Evolutionary conservation across 306 rosid genomes (phyloP).

Genomic region (Vigna nakashimae): DNA sequence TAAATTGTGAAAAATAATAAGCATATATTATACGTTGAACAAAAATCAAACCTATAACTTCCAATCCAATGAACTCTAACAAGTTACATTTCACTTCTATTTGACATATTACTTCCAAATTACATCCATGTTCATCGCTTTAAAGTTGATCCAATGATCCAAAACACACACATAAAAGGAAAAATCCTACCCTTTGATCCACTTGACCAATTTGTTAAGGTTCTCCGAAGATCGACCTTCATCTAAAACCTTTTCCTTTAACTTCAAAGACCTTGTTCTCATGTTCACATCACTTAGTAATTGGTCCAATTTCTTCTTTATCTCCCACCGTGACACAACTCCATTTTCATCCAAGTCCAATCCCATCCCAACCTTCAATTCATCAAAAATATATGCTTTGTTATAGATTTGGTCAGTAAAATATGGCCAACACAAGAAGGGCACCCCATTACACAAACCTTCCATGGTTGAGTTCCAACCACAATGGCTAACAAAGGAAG

Average conservation of each 20-base stretch:
- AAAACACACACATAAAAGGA: background rate
- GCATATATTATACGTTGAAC: too few species aligned
- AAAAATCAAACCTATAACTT: too few species aligned
- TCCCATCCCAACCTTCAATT: constrained; percentile 55
- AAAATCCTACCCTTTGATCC: constrained; percentile 48
- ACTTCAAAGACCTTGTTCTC: constrained; percentile 24
- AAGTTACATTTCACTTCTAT: too few species aligned
- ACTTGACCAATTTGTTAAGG: constrained; percentile 42
- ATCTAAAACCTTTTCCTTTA: background rate
- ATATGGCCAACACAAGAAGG: constrained; percentile 67
- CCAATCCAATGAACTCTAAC: too few species aligned
- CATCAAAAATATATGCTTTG: constrained; percentile 48
- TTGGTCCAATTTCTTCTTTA: constrained; percentile 21
- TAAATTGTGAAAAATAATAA: too few species aligned
- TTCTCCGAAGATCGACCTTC: constrained; percentile 45
- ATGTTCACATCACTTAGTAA: constrained; percentile 20
- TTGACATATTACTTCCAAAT: too few species aligned
- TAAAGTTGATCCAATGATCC: background rate
- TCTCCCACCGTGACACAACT: constrained; percentile 38
- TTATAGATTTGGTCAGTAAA: constrained; percentile 45
- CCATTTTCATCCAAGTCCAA: constrained; percentile 48
- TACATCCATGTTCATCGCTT: background rate
- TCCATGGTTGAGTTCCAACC: constrained; percentile 63
- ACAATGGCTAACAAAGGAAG: constrained; percentile 59
- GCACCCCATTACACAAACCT: constrained; percentile 53